Evolutionary conservation across 108 stramenopile genomes (phyloP), one percentile per base, ranked within the genome.

Genomic region (Licmophora abbreviata): DNA sequence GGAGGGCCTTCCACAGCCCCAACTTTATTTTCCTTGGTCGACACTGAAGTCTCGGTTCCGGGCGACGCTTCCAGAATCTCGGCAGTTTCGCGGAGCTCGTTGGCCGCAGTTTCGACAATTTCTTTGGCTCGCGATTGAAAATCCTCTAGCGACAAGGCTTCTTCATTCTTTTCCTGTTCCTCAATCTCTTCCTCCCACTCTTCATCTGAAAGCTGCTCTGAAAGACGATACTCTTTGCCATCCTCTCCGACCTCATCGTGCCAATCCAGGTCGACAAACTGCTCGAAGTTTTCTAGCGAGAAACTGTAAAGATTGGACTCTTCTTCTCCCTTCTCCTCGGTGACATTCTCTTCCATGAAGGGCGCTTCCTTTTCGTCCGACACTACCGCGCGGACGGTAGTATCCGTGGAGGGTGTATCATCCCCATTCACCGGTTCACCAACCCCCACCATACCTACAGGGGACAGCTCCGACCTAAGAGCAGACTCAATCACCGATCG

Each of bases 161-260:
- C 32, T 3, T 43, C 35, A 33, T 57, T 50, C 18, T 42, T 31
- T 6, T 54, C 44, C 27, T 58, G 56, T 48, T 56, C 45, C 18
- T 53, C 43, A 25, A 40, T 34, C 29, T 55, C 71, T 30, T 65
- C 75, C 37, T 75, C 66, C 45, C 62, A 75, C 25, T 60, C 72
- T 50, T 84, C 76, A 43, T 84, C 76, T 24, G 78, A 72, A 5
- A 79, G 61, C 56, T 68, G 71, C 56, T 77, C 62, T 50, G 64
- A 69, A 4, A 79, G 66, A 10, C 72, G 51, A 33, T 56, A 22
- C 42, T 79, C 78, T 55, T 79, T 64, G 7, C 74, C 82, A 42
- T 78, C 76, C 2, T 68, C 52, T 20, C 61, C 55, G 8, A 68
- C 48, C 51, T 76, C 67, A 36, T 78, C 74, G 51, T 61, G 70